Percentiles rank a stretch among this genome's conserved stretches.
These are phyloP conservation scores for Atalantia buxifolia DNA, from an alignment of 345 rosid species.

Conservation along the genomic window DNA sequence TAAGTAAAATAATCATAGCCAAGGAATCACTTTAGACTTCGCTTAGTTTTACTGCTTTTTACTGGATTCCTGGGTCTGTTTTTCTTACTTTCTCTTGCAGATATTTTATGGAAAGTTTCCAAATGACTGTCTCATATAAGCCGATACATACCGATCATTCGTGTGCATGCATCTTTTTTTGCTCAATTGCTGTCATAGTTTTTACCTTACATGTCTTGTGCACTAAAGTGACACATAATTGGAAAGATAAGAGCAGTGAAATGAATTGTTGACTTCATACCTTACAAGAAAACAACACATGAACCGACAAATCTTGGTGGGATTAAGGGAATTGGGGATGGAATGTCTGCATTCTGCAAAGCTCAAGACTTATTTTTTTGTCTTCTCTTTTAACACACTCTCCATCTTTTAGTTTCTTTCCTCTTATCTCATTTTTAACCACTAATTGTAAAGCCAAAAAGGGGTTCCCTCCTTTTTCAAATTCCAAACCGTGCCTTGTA, in stretches of 20 bases:
- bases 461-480: not conserved
- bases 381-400: constrained; percentile 23
- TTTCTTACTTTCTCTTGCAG: not conserved
- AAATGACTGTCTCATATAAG: not conserved
- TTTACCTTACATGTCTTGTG: not conserved
- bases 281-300: constrained; percentile 15
- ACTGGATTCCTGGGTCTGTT: constrained; percentile 40
- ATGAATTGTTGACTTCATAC: constrained; percentile 19
- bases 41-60: constrained; percentile 30
- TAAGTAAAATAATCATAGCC: constrained; percentile 8
- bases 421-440: constrained; percentile 2
- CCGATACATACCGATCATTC: not conserved
- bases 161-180: not conserved
- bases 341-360: constrained; percentile 24
- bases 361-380: constrained; percentile 33
- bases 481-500: not conserved
- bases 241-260: constrained; percentile 7
- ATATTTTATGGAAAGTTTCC: not conserved
- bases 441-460: not conserved
- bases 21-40: constrained; percentile 23
- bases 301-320: constrained; percentile 54
- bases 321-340: constrained; percentile 26
- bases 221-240: constrained; percentile 2
- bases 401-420: constrained; percentile 14
- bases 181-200: not conserved